Percentiles rank a stretch among this genome's conserved stretches.
phyloP scores from a whole-genome alignment of 768 basidiomycete genomes.

The Solioccasus polychromus region DNA sequence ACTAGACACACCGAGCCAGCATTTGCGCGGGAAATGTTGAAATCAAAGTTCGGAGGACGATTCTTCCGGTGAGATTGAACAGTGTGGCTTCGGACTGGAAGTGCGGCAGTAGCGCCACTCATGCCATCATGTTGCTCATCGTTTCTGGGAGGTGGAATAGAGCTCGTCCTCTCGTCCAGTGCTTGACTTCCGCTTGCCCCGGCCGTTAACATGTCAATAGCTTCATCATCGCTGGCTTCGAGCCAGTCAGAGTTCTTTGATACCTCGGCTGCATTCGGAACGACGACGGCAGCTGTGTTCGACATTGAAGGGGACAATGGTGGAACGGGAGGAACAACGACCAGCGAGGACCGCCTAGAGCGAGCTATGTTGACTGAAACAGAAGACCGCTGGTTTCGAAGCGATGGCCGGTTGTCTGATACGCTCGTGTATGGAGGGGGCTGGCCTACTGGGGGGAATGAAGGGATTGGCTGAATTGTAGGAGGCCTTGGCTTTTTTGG shows the following conservation, averaged over 20 bases:
- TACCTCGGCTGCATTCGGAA: slow-evolving; percentile 37
- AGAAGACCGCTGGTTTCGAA: slow-evolving; percentile 41
- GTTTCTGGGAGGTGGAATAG: slow-evolving; percentile 32
- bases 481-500: slow-evolving; percentile 29
- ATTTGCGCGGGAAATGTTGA: slow-evolving; percentile 42
- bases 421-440: slow-evolving; percentile 65
- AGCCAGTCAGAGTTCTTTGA: slow-evolving; percentile 68
- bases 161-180: slow-evolving; percentile 80
- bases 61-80: slow-evolving; percentile 40
- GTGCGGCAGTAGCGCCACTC: slow-evolving; percentile 14
- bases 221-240: slow-evolving; percentile 82
- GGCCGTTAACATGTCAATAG: slow-evolving; percentile 78
- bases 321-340: slow-evolving; percentile 43
- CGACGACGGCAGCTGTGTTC: slow-evolving; percentile 31
- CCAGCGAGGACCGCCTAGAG: slow-evolving; percentile 53
- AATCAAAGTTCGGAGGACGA: slow-evolving; percentile 69
- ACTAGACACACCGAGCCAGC: slow-evolving; percentile 35
- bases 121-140: slow-evolving; percentile 21
- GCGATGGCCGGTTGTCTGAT: slow-evolving; percentile 30
- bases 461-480: slow-evolving; percentile 21
- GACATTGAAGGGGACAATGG: slow-evolving; percentile 37
- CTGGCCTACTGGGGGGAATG: slow-evolving; percentile 40
- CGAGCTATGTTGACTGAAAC: slow-evolving; percentile 43
- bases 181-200: slow-evolving; percentile 79
- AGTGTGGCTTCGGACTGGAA: slow-evolving; percentile 31